phyloP scores from a whole-genome alignment of 202 grass and related monocot genomes.

The Dendrocalamus latiflorus region DNA sequence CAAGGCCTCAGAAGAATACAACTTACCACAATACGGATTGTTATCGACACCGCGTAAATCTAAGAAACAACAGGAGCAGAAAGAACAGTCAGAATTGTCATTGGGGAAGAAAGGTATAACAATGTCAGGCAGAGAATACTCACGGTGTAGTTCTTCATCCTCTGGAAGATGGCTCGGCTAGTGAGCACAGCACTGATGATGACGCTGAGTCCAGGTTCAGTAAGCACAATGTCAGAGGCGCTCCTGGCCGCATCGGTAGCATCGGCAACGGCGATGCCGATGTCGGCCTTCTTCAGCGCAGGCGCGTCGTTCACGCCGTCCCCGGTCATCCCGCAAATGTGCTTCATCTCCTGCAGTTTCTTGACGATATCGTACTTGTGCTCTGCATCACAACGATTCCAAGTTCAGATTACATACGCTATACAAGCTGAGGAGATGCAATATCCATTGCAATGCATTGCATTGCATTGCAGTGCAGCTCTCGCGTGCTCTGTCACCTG shows the following conservation, averaged over 20 bases:
- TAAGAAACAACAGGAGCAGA: constrained; percentile 12
- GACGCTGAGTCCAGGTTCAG: constrained; percentile 79
- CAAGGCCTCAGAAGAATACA: no score
- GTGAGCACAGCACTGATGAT: constrained; percentile 98
- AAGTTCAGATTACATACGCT: not conserved
- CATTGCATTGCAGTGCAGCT: no score
- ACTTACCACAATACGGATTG: constrained; percentile 97
- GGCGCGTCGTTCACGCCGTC: constrained; percentile 96
- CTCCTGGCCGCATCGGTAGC: constrained; percentile 84
- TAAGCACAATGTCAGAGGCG: constrained; percentile 92
- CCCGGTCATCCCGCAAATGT: constrained; percentile 97
- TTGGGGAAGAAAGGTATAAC: no score
- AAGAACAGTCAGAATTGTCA: constrained; percentile 1
- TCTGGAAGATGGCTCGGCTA: constrained; percentile 90
- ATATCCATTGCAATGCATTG: no score
- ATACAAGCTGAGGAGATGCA: not conserved
- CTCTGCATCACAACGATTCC: constrained; percentile 37
- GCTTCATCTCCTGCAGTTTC: constrained; percentile 88
- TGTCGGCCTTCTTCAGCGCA: constrained; percentile 91
- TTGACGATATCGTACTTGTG: constrained; percentile 98
- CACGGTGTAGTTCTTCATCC: constrained; percentile 99
- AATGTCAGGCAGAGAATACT: not conserved
- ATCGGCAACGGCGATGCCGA: constrained; percentile 88
- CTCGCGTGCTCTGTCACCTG: constrained; percentile 32
- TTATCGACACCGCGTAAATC: constrained; percentile 98